These are phyloP conservation scores for Skeletonema costatum DNA, from an alignment of 108 stramenopile genomes.

Conservation along the genomic window DNA sequence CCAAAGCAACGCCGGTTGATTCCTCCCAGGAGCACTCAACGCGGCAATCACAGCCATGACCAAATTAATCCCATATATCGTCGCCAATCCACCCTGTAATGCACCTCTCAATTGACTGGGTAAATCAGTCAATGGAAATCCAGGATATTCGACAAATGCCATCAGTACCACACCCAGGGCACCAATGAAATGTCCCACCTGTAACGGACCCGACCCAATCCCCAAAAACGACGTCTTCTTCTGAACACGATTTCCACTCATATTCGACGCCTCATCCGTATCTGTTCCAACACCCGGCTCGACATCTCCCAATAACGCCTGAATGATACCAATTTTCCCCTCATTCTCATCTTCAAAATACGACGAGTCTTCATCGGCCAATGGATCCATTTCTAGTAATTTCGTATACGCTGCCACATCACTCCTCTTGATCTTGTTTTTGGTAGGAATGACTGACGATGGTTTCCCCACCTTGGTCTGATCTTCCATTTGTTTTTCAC, in stretches of 20 bases:
- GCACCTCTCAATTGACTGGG: slow-evolving; percentile 73
- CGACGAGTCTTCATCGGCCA: slow-evolving; percentile 80
- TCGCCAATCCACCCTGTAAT: slow-evolving; percentile 80
- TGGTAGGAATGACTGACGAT: slow-evolving; percentile 18
- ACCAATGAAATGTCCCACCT: slow-evolving; percentile 90
- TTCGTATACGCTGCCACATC: slow-evolving; percentile 62
- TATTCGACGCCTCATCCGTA: slow-evolving; percentile 17
- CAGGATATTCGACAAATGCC: slow-evolving; percentile 90
- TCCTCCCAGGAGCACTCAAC: slow-evolving; percentile 69
- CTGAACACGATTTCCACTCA: slow-evolving; percentile 49
- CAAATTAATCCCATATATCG: slow-evolving; percentile 73
- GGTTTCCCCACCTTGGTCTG: slow-evolving; percentile 29
- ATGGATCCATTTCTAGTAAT: slow-evolving; percentile 76
- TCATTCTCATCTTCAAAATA: slow-evolving; percentile 85
- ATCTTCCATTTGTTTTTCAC: slow-evolving; percentile 48
- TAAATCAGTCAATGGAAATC: slow-evolving; percentile 89
- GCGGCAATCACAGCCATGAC: slow-evolving; percentile 74
- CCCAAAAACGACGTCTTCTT: slow-evolving; percentile 73
- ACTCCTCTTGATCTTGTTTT: slow-evolving; percentile 65
- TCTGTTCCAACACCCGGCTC: slow-evolving; percentile 38
- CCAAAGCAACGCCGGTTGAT: slow-evolving; percentile 71
- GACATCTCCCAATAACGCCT: slow-evolving; percentile 76
- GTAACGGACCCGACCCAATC: slow-evolving; percentile 79
- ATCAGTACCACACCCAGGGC: slow-evolving; percentile 75
- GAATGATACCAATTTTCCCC: slow-evolving; percentile 57